These are phyloP conservation scores for Avena eriantha DNA, from an alignment of 176 grass and related monocot species.

Conservation along the genomic window DNA sequence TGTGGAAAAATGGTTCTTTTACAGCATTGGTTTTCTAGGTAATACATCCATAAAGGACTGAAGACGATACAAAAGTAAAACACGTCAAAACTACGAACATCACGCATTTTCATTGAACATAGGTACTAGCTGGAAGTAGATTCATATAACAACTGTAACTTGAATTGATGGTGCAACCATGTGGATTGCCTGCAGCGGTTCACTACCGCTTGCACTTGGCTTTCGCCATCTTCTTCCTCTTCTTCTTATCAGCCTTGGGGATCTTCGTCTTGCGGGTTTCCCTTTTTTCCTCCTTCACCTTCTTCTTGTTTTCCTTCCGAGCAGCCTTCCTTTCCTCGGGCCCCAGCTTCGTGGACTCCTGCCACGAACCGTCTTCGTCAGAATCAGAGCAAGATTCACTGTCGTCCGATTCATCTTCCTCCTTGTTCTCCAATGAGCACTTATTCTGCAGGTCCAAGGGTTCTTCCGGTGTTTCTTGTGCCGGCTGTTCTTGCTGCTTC, in stretches of 20 bases:
- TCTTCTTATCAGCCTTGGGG: constrained; percentile 86
- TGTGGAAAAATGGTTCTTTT: background rate
- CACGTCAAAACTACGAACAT: background rate
- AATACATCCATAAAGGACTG: background rate
- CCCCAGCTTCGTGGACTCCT: constrained; percentile 58
- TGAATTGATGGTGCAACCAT: background rate
- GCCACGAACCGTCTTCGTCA: constrained; percentile 55
- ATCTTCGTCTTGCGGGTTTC: constrained; percentile 76
- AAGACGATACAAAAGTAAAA: background rate
- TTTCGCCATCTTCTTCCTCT: constrained; percentile 94
- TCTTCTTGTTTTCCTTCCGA: constrained; percentile 89
- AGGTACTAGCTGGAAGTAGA: background rate
- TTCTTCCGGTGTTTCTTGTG: constrained; percentile 14
- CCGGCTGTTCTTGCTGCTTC: constrained; percentile 37
- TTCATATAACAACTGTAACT: background rate
- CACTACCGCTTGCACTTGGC: constrained; percentile 82
- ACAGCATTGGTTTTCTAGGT: background rate
- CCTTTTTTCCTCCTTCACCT: constrained; percentile 91
- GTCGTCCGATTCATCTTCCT: constrained; percentile 38
- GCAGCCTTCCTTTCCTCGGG: constrained; percentile 76
- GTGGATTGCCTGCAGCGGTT: background rate
- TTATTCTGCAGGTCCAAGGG: constrained; percentile 35
- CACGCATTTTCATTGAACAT: background rate
- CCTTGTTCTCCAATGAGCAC: constrained; percentile 27
- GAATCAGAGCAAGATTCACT: constrained; percentile 54